Evolutionary conservation across 1,139 yeast genomes (phyloP).

Genomic region (Yamadazyma atlantica): DNA sequence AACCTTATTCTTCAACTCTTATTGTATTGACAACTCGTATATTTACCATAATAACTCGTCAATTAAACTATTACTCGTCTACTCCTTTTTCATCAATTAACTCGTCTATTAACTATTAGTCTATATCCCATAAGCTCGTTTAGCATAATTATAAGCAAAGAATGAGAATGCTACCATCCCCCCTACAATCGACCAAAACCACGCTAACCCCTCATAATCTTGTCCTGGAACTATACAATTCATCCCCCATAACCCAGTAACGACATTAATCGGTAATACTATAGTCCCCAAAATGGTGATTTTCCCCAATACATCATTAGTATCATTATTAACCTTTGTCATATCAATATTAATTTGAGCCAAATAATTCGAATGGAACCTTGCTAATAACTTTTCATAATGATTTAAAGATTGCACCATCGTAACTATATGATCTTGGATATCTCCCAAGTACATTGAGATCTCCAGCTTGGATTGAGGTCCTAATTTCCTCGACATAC

Average conservation of each 20-base stretch:
- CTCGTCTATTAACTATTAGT: too few relatives aligned
- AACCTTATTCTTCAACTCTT: too few relatives aligned
- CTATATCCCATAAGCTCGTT: conserved; percentile 42
- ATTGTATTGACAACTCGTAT: too few relatives aligned
- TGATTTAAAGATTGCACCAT: conserved; percentile 95
- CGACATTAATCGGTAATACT: conserved; percentile 88
- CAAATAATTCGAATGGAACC: conserved; percentile 91
- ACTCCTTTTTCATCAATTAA: too few relatives aligned
- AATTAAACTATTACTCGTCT: too few relatives aligned
- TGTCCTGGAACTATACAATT: conserved; percentile 96
- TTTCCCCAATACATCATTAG: conserved; percentile 93
- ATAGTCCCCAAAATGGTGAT: conserved; percentile 93
- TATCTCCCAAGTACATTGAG: conserved; percentile 89
- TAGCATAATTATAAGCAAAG: conserved; percentile 43
- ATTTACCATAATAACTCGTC: too few relatives aligned
- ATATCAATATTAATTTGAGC: conserved; percentile 97
- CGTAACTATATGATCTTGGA: conserved; percentile 91
- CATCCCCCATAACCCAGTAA: conserved; percentile 99
- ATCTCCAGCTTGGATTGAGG: conserved; percentile 38
- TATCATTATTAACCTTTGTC: conserved; percentile 96
- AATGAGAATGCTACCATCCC: conserved; percentile 38
- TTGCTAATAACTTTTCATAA: conserved; percentile 86
- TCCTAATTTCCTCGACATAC: conserved; percentile 53
- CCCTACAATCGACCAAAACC: conserved; percentile 64
- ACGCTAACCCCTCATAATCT: conserved; percentile 61